These are phyloP conservation scores for Claviceps pazoutovae DNA, from an alignment of 2,329 filamentous ascomycete species.

Conservation along the genomic window DNA sequence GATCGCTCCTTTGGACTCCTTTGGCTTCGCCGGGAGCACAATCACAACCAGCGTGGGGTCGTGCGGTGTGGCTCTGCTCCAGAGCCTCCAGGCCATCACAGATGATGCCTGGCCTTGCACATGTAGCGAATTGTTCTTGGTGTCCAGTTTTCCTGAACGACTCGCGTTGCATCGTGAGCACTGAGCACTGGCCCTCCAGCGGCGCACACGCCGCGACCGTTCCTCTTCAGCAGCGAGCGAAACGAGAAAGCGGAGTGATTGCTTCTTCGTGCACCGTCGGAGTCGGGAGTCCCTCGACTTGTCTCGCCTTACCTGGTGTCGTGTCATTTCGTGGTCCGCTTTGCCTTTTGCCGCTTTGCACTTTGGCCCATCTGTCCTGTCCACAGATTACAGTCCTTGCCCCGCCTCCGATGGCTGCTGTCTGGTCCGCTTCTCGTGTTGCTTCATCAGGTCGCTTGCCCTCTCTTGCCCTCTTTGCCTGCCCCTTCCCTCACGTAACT, in stretches of 20 bases:
- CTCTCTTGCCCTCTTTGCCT: background rate
- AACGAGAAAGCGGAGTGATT: background rate
- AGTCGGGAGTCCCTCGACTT: background rate
- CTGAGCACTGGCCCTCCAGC: background rate
- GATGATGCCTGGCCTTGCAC: background rate
- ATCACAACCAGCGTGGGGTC: background rate
- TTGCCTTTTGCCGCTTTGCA: background rate
- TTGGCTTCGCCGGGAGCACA: background rate
- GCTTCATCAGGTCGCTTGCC: background rate
- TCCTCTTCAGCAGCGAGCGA: background rate
- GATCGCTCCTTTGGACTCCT: background rate
- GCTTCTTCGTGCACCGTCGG: background rate
- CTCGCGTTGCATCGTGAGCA: background rate
- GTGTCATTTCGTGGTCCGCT: background rate
- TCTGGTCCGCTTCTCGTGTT: too few relatives aligned
- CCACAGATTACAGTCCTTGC: background rate
- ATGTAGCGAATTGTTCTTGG: too few relatives aligned
- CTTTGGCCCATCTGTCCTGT: background rate
- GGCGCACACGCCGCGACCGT: background rate
- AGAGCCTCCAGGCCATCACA: background rate
- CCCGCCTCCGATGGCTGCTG: background rate
- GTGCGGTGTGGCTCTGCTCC: background rate
- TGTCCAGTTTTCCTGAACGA: background rate
- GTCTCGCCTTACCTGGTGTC: background rate
- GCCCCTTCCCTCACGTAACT: background rate